phyloP scores from a whole-genome alignment of 805 yeast species.

The Cyberlindnera veronae region DNA sequence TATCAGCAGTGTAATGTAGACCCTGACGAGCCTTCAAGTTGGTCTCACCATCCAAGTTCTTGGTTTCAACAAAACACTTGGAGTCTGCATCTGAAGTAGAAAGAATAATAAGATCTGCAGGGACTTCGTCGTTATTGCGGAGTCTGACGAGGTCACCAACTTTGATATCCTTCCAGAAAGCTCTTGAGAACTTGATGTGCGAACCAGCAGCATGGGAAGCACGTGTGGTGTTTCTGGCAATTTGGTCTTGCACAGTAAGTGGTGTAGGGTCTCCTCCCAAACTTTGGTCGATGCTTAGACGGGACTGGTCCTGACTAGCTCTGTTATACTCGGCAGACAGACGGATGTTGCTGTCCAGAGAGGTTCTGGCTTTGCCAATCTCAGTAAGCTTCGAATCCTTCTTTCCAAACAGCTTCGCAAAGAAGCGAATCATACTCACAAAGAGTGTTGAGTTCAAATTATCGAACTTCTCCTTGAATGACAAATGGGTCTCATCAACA shows the following conservation, averaged over 20 bases:
- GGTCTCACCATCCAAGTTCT: slow-evolving; percentile 77
- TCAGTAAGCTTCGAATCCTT: slow-evolving; percentile 10
- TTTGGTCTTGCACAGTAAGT: slow-evolving; percentile 6
- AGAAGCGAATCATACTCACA: slow-evolving; percentile 22
- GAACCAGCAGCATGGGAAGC: not conserved
- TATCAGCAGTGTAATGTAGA: slow-evolving; percentile 50
- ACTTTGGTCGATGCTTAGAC: slow-evolving; percentile 2
- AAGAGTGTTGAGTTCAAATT: slow-evolving; percentile 39
- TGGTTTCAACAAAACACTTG: slow-evolving; percentile 70
- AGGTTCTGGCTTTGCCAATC: slow-evolving; percentile 8
- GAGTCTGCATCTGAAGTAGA: slow-evolving; percentile 63
- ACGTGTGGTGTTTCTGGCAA: slow-evolving; percentile 7
- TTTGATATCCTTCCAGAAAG: slow-evolving; percentile 60
- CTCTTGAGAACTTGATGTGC: slow-evolving; percentile 29
- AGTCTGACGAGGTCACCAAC: slow-evolving; percentile 75
- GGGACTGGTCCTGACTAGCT: slow-evolving; percentile 4
- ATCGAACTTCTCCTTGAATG: slow-evolving; percentile 52
- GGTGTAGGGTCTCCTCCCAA: not conserved
- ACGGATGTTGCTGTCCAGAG: slow-evolving; percentile 19
- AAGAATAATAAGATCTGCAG: slow-evolving; percentile 66
- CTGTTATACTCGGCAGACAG: slow-evolving; percentile 3
- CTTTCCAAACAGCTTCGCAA: slow-evolving; percentile 17
- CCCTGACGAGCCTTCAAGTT: slow-evolving; percentile 74
- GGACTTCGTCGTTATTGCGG: slow-evolving; percentile 72
- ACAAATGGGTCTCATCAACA: slow-evolving; percentile 48